Percentiles rank a stretch among this genome's conserved stretches.
Conservation (phyloP, 2,329 filamentous ascomycete species). For the Cytospora schulzeri region DNA sequence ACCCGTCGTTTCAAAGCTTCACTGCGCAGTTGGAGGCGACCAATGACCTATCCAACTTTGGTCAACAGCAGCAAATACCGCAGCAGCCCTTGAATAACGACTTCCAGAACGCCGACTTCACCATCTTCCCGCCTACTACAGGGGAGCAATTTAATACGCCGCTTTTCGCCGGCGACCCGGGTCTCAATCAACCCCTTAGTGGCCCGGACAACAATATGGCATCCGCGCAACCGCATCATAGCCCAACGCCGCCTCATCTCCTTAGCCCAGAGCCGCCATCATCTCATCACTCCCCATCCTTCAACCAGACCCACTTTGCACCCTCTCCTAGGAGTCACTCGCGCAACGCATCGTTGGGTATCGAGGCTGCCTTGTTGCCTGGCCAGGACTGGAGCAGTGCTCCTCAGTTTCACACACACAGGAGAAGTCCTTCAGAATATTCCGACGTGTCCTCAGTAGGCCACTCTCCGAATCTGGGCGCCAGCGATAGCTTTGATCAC, state of each 20-base stretch:
- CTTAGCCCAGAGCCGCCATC: slow-evolving; percentile 53
- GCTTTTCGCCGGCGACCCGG: slow-evolving; percentile 56
- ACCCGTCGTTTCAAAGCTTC: slow-evolving; percentile 46
- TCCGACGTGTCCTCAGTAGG: slow-evolving; percentile 88
- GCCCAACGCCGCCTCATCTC: slow-evolving; percentile 58
- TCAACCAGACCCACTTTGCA: slow-evolving; percentile 59
- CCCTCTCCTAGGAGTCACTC: slow-evolving; percentile 51
- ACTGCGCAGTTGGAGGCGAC: slow-evolving; percentile 46
- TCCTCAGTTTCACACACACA: slow-evolving; percentile 74
- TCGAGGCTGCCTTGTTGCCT: slow-evolving; percentile 58
- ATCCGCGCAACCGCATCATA: slow-evolving; percentile 57
- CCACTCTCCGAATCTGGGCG: slow-evolving; percentile 74
- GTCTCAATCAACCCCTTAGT: slow-evolving; percentile 46
- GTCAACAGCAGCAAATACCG: slow-evolving; percentile 47
- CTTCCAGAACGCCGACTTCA: slow-evolving; percentile 61
- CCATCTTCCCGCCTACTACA: slow-evolving; percentile 59
- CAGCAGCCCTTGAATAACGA: slow-evolving; percentile 52
- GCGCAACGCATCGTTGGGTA: slow-evolving; percentile 58
- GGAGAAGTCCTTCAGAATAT: slow-evolving; percentile 84
- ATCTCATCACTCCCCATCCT: slow-evolving; percentile 59
- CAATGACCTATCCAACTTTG: slow-evolving; percentile 45
- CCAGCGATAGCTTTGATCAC: slow-evolving; percentile 78
- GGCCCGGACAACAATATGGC: slow-evolving; percentile 55
- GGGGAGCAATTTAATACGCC: slow-evolving; percentile 63
- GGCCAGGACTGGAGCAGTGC: slow-evolving; percentile 55